Percentiles rank a stretch among this genome's conserved stretches.
These are phyloP conservation scores for Allantophomopsis cytisporea DNA, from an alignment of 2,329 filamentous ascomycete species.

Conservation along the genomic window DNA sequence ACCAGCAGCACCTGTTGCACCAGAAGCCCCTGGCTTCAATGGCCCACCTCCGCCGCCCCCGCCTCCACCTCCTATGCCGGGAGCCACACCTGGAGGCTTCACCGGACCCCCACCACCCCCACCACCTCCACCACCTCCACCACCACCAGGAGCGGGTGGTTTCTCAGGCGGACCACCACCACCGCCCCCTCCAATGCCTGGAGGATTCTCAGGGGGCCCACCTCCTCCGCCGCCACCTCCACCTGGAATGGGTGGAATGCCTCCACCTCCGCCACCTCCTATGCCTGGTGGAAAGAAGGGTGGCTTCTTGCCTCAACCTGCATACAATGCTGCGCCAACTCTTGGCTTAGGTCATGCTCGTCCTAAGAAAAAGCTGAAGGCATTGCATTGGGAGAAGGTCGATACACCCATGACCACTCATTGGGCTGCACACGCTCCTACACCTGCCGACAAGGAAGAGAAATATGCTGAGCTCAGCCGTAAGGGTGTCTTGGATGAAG, in stretches of 20 bases:
- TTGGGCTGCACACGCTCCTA: conserved; percentile 79
- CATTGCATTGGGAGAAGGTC: conserved; percentile 97
- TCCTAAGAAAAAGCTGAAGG: conserved; percentile 99
- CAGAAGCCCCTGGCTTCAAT: conserved; percentile 23
- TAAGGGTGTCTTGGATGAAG: conserved; percentile 93
- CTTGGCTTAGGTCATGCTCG: conserved; percentile 67
- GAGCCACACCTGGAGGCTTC: conserved; percentile 16
- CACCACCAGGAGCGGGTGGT: conserved; percentile 27
- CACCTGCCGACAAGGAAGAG: conserved; percentile 81
- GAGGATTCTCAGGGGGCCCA: conserved; percentile 27
- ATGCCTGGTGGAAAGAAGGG: conserved; percentile 59
- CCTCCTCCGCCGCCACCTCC: conserved; percentile 35
- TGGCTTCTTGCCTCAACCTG: conserved; percentile 56
- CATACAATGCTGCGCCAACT: conserved; percentile 36
- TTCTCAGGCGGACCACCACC: conserved; percentile 19
- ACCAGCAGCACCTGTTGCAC: conserved; percentile 25
- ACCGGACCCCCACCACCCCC: conserved; percentile 22
- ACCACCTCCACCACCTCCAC: conserved; percentile 24
- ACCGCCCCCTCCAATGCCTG: conserved; percentile 19
- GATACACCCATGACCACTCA: conserved; percentile 84
- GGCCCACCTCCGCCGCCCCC: conserved; percentile 17
- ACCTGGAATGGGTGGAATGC: conserved; percentile 23
- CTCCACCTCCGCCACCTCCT: conserved; percentile 39
- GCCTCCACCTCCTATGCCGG: conserved; percentile 17
- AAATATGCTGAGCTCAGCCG: conserved; percentile 88